These are phyloP conservation scores for Lathyrus oleraceus DNA, from an alignment of 306 rosid genomes.

Conservation along the genomic window DNA sequence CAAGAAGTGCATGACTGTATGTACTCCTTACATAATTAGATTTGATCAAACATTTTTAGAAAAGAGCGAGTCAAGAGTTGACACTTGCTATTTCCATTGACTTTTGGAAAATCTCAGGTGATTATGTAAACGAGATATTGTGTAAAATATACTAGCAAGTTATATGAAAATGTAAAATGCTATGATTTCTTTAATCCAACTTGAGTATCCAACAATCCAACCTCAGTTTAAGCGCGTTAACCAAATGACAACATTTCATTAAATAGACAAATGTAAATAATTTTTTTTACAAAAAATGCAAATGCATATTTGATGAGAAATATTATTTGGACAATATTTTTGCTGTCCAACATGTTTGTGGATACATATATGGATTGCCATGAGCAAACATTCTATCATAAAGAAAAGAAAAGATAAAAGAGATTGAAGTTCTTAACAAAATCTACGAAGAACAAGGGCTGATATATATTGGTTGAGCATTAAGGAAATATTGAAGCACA, in stretches of 20 bases:
- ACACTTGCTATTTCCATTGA: not conserved
- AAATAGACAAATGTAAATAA: too few species aligned
- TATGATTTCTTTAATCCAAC: not conserved
- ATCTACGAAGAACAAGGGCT: too few species aligned
- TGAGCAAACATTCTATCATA: too few species aligned
- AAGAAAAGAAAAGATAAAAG: too few species aligned
- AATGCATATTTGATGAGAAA: too few species aligned
- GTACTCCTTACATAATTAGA: not conserved
- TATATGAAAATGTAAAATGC: not conserved
- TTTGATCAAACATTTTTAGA: not conserved
- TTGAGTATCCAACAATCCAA: not conserved
- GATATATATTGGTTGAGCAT: too few species aligned
- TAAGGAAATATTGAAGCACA: too few species aligned
- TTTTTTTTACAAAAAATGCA: too few species aligned
- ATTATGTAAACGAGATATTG: not conserved
- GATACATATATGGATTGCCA: too few species aligned
- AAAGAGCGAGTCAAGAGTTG: not conserved
- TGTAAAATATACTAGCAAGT: not conserved
- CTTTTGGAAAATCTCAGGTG: not conserved
- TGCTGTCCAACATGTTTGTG: too few species aligned
- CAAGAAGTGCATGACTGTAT: not conserved
- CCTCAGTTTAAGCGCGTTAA: not conserved
- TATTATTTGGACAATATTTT: too few species aligned
- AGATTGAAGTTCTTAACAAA: too few species aligned
- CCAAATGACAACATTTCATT: not conserved